Percentiles rank a stretch among this genome's conserved stretches.
Evolutionary conservation across 345 rosid genomes (phyloP).

Genomic region (Acer yangbiense): DNA sequence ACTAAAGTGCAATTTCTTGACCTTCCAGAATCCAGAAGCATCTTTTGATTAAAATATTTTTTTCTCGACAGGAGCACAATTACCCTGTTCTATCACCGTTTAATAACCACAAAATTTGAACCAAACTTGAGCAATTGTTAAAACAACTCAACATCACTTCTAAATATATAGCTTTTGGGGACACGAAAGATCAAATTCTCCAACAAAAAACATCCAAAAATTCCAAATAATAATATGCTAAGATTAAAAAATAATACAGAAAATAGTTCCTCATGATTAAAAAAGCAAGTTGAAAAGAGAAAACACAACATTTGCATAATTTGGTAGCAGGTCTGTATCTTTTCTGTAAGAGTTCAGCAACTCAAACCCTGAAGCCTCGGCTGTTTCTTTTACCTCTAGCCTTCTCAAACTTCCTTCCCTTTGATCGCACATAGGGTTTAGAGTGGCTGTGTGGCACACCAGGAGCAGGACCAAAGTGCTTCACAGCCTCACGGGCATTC

Average conservation of each 20-base stretch:
- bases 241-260: neutral
- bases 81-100: no score
- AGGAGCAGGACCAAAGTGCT: slow-evolving; percentile 83
- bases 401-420: slow-evolving; percentile 68
- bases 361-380: slow-evolving; percentile 68
- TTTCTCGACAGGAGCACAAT: no score
- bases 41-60: no score
- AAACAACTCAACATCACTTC: neutral
- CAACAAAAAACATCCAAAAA: neutral
- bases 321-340: neutral
- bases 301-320: slow-evolving; percentile 3
- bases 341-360: neutral
- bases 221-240: neutral
- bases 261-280: neutral
- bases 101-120: no score
- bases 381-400: slow-evolving; percentile 77
- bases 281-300: neutral
- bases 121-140: neutral
- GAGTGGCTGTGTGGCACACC: slow-evolving; percentile 82
- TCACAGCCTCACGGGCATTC: slow-evolving; percentile 74
- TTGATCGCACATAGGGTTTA: slow-evolving; percentile 65
- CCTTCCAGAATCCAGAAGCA: no score
- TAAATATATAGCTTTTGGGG: neutral
- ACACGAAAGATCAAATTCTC: neutral
- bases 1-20: no score